Base-by-base conservation (phyloP, 192 early-diverging fungal species). In the Coemansia sp. region DNA sequence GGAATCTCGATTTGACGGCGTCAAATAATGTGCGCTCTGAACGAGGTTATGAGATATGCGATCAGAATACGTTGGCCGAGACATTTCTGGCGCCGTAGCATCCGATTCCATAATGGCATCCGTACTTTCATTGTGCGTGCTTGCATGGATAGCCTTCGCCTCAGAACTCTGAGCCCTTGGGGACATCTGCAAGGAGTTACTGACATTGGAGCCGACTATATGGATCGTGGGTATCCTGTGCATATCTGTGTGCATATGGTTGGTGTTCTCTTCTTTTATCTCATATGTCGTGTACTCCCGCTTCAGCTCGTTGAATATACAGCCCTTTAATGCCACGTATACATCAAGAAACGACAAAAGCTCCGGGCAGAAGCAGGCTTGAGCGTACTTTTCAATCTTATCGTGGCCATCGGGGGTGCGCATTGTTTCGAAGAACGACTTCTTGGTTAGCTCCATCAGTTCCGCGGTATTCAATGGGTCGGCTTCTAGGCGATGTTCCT, bases 271-370 rank as follows among this genome's bases (percentile, higher is more conserved):
- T 45, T 36, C 15, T n/a, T 34, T 30, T 33, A 2, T 4, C 1
- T 41, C 26, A 26, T 23, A n/a, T 33, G 44, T 2, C 46, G 26
- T 14, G 63, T 57, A 30, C 57, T 63, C 16, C 36, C 36, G 56
- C 6, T 58, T 58, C 6, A 58, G 34, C 56, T 58, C 56, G 49
- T 48, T 45, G 23, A 69, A 69, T 12, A 72, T 64, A 14, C 64
- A 64, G 24, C 21, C 21, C 52, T 79, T 79, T 38, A 79, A 68
- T 20, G 77, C 77, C 36, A 64, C 61, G 45, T 73, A 79, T 2
- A 71, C 68, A n/a, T 79, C 77, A 14, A 79, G 51, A 30, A 79
- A 79, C 16, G 56, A 64, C 30, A 71, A 60, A 14, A 79, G 72
- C 58, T 79, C 77, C 12, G 55, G 58, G 43, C 77, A 79, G 56